Base-by-base conservation (phyloP, 2,329 filamentous ascomycete genomes). In the Aspergillus pseudoglaucus region DNA sequence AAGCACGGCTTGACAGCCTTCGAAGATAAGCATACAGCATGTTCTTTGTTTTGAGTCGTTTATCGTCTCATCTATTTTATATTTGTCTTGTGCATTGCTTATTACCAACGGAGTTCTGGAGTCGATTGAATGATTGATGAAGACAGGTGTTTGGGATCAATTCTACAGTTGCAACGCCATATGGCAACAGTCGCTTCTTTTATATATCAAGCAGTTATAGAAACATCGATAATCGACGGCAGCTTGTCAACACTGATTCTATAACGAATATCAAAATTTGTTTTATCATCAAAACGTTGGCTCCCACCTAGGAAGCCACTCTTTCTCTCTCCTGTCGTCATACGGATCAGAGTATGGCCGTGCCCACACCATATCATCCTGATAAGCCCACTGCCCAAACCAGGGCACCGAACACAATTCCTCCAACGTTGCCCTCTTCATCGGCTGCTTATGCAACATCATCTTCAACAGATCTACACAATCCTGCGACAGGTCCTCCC, bases 1-100 rank as follows among this genome's bases (percentile, higher is more conserved):
- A 97, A 73, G 91, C 93, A 54, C 83, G 93, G 50, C 79, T 98
- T 45, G 89, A 97, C 66, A 95, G 90, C 68, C 74, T 97, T 55
- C 79, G 87, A 63, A 72, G 76, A 62, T 81, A 59, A 70, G 53
- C 39, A 51, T 30, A 43, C 14, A 33, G 17, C n/a, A 12, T 23
- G 23, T n/a, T 14, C 18, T 23, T 41, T 41, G 6, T 30, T 14
- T 27, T 25, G 22, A 22, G 10, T 20, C 37, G 8, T 12, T 39
- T 39, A 7, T 9, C 15, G 6, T 35, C 33, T 35, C 33, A 18
- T 39, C 37, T 39, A 18, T 12, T 20, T 39, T 39, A 18, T 22
- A 8, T 12, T 39, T 15, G 5, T 22, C 20, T 25, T 25, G 6
- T 42, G 15, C 39, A 22, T 41, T 41, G 35, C 35, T 38, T 38